Base-by-base conservation (phyloP, 306 rosid species). In the Vicia villosa region DNA sequence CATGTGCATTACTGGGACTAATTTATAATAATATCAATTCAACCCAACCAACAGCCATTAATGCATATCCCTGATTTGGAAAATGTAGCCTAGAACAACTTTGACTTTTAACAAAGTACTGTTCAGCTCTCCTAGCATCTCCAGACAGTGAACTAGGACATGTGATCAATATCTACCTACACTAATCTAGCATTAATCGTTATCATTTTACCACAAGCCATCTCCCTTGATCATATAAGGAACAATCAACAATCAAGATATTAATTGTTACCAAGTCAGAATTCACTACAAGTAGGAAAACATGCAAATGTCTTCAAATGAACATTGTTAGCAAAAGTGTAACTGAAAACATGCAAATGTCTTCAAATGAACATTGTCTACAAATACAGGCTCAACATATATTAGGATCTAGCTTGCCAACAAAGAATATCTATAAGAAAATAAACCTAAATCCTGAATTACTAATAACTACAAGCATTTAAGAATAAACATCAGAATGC, bases 261-360 rank as follows among this genome's bases (percentile, higher is more conserved):
- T 32, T 15, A 30, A 37, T 28, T 32, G 79, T 34, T 66, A 45
- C 45, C 6, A 42, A 16, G 41, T 43, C 59, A 21, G 43, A 63
- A 43, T 19, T 32, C 42, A 30, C 11, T 8, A 30, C 46, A 8
- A 21, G 4, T 30, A 63, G 54, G 47, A 72, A 50, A 55, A 32
- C 40, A 68, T 41, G 76, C 64, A 68, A 50, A 61, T 32, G 61
- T 13, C 55, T 22, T 68, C 56, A 63, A 37, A 63, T 9, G 65
- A 51, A 62, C 22, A 42, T 40, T 21, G 46, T 9, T 5, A 52
- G 63, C 49, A 43, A 1, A 32, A 32, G 37, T 32, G 37, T 32
- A 32, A 32, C 8, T 5, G 46, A 72, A 50, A 55, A 32, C 40
- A 68, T 50, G 76, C 69, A 68, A 58, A 60, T 21, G 61, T 16